Evolutionary conservation across 2,329 filamentous ascomycete genomes (phyloP).

Genomic region (Xylariaceae sp.): DNA sequence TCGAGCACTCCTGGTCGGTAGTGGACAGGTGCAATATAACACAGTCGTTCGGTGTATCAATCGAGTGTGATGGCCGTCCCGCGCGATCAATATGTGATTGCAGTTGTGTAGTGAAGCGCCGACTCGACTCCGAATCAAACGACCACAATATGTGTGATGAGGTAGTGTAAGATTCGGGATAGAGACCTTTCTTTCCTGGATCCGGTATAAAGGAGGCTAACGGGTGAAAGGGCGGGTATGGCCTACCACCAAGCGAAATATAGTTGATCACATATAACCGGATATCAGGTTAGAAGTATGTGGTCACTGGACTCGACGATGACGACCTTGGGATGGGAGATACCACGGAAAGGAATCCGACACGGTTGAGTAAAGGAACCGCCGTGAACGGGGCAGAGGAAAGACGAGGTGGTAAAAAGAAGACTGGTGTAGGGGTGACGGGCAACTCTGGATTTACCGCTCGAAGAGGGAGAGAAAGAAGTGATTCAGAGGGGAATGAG

Average conservation of each 20-base stretch:
- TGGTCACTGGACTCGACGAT: slow-evolving; percentile 2
- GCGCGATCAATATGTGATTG: not conserved
- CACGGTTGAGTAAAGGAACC: not conserved
- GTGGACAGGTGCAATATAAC: not conserved
- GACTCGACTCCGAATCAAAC: not conserved
- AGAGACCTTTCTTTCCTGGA: not conserved
- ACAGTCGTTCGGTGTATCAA: not conserved
- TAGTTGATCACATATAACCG: not conserved
- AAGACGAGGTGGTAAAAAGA: not conserved
- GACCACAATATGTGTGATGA: not conserved
- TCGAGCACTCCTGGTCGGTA: not conserved
- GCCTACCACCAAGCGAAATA: not conserved
- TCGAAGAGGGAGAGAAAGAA: slow-evolving; percentile 6
- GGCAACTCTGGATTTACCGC: not conserved
- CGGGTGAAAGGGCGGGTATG: not conserved
- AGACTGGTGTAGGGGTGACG: not conserved
- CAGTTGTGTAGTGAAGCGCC: not conserved
- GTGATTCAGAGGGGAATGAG: slow-evolving; percentile 11
- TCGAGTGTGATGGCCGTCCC: not conserved
- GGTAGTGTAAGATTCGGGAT: not conserved
- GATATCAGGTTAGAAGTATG: not conserved
- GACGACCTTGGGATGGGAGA: slow-evolving; percentile 2
- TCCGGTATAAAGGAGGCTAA: not conserved
- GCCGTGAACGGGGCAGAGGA: not conserved
- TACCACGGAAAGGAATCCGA: not conserved